Percentiles rank a stretch among this genome's conserved stretches.
Evolutionary conservation across 148 eudicot species (phyloP).

Genomic region (Nyssa sinensis): DNA sequence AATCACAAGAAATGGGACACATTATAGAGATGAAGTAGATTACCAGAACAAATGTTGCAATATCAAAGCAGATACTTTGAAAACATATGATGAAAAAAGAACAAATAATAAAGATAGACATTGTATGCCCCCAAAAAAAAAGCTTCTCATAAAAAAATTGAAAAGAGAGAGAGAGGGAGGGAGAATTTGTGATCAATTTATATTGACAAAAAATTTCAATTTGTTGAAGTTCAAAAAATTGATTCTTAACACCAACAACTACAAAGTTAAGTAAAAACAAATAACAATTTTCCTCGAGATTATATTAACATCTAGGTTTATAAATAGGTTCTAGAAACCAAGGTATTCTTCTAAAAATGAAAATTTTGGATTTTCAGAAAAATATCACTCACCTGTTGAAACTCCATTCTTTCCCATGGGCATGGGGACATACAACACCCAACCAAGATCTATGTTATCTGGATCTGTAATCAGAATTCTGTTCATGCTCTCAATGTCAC

Average conservation of each 20-base stretch:
- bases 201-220: not conserved
- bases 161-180: too few species aligned
- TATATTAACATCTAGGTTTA: not conserved
- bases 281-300: too few species aligned
- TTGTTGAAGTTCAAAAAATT: not conserved
- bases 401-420: slow-evolving; percentile 37
- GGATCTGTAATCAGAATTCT: slow-evolving; percentile 19
- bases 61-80: not conserved
- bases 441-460: slow-evolving; percentile 27
- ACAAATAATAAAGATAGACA: not conserved
- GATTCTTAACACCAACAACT: not conserved
- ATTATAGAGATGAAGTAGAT: not conserved
- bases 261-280: not conserved
- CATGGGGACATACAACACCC: slow-evolving; percentile 51
- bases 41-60: not conserved
- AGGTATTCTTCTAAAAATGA: not conserved
- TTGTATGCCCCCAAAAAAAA: not conserved
- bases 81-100: not conserved
- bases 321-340: not conserved
- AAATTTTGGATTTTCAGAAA: not conserved
- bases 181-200: not conserved
- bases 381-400: slow-evolving; percentile 14
- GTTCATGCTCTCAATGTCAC: slow-evolving; percentile 29
- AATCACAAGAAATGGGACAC: not conserved
- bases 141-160: not conserved